Conservation (phyloP, 2,329 filamentous ascomycete genomes). For the Trichoderma sp. region DNA sequence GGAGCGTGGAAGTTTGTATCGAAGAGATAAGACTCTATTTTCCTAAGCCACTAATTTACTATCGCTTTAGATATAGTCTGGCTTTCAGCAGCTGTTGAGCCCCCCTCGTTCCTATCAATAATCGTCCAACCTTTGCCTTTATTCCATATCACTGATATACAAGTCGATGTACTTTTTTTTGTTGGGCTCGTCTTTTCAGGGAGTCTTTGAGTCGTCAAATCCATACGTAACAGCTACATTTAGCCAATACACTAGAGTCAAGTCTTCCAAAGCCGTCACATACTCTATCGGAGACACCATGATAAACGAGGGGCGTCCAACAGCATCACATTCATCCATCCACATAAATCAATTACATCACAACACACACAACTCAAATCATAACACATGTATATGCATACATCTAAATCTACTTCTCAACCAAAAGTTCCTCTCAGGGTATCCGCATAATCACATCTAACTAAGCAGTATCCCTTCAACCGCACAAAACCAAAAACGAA, state of each 20-base stretch:
- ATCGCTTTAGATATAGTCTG: too few relatives aligned
- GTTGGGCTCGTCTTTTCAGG: constrained; percentile 54
- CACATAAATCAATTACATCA: not conserved
- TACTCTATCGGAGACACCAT: constrained; percentile 51
- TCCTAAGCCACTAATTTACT: too few relatives aligned
- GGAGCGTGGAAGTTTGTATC: too few relatives aligned
- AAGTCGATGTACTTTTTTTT: constrained; percentile 79
- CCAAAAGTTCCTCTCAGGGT: not conserved
- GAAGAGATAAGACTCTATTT: too few relatives aligned
- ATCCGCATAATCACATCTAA: constrained; percentile 4
- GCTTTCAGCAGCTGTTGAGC: too few relatives aligned
- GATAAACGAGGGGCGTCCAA: not conserved
- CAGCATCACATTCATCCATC: not conserved
- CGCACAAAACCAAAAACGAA: not conserved
- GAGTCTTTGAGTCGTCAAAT: constrained; percentile 73
- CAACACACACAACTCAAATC: not conserved
- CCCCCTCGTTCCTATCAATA: too few relatives aligned
- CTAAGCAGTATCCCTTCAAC: not conserved
- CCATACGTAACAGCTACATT: constrained; percentile 84
- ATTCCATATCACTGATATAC: too few relatives aligned
- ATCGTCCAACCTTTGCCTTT: too few relatives aligned
- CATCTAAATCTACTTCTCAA: constrained; percentile 9
- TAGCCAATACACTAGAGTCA: constrained; percentile 72
- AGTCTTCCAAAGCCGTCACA: constrained; percentile 77
- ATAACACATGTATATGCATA: not conserved